Evolutionary conservation across 352 stramenopile species (phyloP).

Genomic region (Lagenidium sp.): DNA sequence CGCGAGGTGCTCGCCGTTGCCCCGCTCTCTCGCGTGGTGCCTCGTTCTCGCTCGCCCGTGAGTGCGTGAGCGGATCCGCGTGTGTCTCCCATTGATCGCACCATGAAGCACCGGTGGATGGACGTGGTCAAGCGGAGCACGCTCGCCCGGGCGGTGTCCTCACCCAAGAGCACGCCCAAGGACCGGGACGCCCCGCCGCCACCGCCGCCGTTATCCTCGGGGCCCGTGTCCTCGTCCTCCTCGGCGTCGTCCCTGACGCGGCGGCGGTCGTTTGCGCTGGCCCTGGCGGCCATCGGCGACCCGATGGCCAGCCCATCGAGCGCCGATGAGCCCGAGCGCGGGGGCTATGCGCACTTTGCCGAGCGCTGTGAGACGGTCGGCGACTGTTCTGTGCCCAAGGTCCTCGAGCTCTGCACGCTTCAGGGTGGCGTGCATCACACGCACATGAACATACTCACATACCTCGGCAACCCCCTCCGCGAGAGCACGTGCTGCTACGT

Average conservation of each 20-base stretch:
- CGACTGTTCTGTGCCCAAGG: slow-evolving; percentile 42
- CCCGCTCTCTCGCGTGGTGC: too few species aligned
- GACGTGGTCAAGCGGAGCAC: slow-evolving; percentile 59
- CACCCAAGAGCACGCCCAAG: slow-evolving; percentile 1
- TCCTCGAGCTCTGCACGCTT: slow-evolving; percentile 65
- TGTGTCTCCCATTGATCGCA: too few species aligned
- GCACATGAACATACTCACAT: slow-evolving; percentile 71
- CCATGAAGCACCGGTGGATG: slow-evolving; percentile 67
- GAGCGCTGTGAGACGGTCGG: slow-evolving; percentile 51
- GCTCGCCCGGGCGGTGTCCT: slow-evolving; percentile 12
- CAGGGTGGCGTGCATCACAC: slow-evolving; percentile 81
- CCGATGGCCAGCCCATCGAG: neutral
- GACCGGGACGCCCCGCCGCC: neutral
- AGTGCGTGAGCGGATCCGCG: too few species aligned
- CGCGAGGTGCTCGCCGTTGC: too few species aligned
- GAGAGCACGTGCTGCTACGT: slow-evolving; percentile 61
- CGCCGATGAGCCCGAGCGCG: slow-evolving; percentile 8
- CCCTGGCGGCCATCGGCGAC: neutral
- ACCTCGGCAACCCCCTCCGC: slow-evolving; percentile 49
- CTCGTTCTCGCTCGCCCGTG: too few species aligned
- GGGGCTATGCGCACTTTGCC: slow-evolving; percentile 36
- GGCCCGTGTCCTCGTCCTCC: neutral
- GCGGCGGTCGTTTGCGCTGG: slow-evolving; percentile 9
- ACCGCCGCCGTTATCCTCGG: neutral
- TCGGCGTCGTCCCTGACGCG: neutral